Conservation (phyloP, 139 green algal species). For the Micractinium sp. region DNA sequence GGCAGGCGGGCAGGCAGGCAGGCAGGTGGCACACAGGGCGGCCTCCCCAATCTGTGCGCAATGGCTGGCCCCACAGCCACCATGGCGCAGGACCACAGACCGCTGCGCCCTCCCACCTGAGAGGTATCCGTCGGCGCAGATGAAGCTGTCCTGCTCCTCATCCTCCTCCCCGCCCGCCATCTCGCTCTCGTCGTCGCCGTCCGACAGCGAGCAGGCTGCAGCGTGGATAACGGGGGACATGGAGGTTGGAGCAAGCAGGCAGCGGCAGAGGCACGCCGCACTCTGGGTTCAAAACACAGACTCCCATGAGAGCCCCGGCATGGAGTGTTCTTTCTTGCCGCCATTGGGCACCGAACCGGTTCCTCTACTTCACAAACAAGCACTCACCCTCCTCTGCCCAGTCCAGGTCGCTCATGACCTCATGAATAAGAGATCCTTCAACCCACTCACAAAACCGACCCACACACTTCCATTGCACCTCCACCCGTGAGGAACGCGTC, state of each 20-base stretch:
- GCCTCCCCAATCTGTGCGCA: neutral
- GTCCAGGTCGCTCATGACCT: constrained; percentile 78
- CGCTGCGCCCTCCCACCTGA: constrained; percentile 42
- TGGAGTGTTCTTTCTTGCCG: too few relatives aligned
- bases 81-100: too few relatives aligned
- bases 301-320: too few relatives aligned
- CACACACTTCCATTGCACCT: neutral
- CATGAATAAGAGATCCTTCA: constrained; percentile 63
- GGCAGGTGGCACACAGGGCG: too few relatives aligned
- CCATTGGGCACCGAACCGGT: neutral
- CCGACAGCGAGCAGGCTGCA: constrained; percentile 1
- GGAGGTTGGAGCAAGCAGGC: neutral
- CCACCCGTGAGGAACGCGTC: too few relatives aligned
- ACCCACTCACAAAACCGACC: constrained; percentile 21
- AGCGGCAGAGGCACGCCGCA: neutral
- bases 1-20: neutral
- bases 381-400: constrained; percentile 75
- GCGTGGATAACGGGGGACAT: neutral
- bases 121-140: constrained; percentile 79
- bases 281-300: too few relatives aligned
- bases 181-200: constrained; percentile 38
- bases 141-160: constrained; percentile 74
- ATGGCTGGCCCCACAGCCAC: too few relatives aligned
- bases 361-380: too few relatives aligned
- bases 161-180: constrained; percentile 23